Base-by-base conservation (phyloP, 2,329 filamentous ascomycete genomes). In the Alternaria longipes region DNA sequence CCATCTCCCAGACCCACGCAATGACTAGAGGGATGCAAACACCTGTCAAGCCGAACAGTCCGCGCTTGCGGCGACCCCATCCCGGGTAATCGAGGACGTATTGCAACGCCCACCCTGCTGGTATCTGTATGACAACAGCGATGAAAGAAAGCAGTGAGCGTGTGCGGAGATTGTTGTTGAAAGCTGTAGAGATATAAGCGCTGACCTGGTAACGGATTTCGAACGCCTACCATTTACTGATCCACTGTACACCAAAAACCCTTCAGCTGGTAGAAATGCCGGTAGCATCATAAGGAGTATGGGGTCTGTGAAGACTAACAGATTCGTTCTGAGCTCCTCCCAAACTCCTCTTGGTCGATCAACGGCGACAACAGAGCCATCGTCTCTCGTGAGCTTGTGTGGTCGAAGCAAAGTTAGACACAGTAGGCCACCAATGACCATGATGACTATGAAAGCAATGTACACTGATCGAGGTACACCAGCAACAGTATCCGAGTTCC, bases 1-100 rank as follows among this genome's bases (percentile, higher is more conserved):
- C 71, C 72, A 76, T 76, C 57, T 76, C 73, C 73, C 73, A 76
- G 0, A 73, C 56, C 72, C 72, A 76, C 1, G 73, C 73, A 20
- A 59, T 60, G 8, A 74, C 59, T 18, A 76, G 60, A 50, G 72
- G 72, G 3, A 73, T 65, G 20, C 60, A 61, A 22, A 76, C 71
- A 24, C 65, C 34, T 8, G 69, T 73, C n/a, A 75, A 54, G 3
- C 72, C 72, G 14, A 74, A 59, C 3, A 75, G 50, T 42, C 71
- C 71, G 14, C 72, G 69, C 53, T 74, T 75, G 18, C 70, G 69
- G 26, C 71, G 69, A 9, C 72, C 70, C 71, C 72, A 75, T 8
- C 63, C 62, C 16, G 70, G 69, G 9, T 70, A 70, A 34, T 75
- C 72, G 5, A 74, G 66, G 57, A 75, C 66, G 30, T 62, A 69